Conservation (phyloP, 2,329 filamentous ascomycete genomes). For the Lasiodiplodia gonubiensis region DNA sequence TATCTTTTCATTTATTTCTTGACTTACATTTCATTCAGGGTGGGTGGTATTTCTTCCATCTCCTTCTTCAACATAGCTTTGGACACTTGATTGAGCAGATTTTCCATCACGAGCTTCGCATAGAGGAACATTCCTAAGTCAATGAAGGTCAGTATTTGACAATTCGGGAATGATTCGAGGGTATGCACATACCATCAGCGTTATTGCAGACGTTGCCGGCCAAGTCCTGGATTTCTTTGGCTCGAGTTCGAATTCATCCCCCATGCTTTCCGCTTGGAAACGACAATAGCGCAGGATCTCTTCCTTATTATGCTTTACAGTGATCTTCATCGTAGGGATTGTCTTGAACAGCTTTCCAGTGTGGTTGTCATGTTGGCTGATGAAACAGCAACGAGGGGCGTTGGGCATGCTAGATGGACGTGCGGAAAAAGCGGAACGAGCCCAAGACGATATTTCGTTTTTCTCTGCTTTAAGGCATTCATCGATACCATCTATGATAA, state of each 20-base stretch:
- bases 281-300: background rate
- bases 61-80: slow-evolving; percentile 9
- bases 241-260: background rate
- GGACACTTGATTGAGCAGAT: slow-evolving; percentile 32
- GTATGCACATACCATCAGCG: background rate
- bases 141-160: too few relatives aligned
- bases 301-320: background rate
- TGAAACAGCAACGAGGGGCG: slow-evolving; percentile 38
- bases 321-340: slow-evolving; percentile 1
- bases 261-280: background rate
- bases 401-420: background rate
- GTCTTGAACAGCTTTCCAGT: slow-evolving; percentile 36
- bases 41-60: background rate
- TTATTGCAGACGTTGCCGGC: background rate
- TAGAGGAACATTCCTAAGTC: slow-evolving; percentile 38
- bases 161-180: too few relatives aligned
- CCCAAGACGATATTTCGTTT: slow-evolving; percentile 38
- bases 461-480: slow-evolving; percentile 45
- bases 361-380: slow-evolving; percentile 41
- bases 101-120: slow-evolving; percentile 34
- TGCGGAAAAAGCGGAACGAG: slow-evolving; percentile 29
- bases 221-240: background rate
- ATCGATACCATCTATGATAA: slow-evolving; percentile 54
- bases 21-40: slow-evolving; percentile 11
- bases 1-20: background rate